phyloP scores from a whole-genome alignment of 371 early-diverging fungal genomes.

The Chytridium lagenaria region DNA sequence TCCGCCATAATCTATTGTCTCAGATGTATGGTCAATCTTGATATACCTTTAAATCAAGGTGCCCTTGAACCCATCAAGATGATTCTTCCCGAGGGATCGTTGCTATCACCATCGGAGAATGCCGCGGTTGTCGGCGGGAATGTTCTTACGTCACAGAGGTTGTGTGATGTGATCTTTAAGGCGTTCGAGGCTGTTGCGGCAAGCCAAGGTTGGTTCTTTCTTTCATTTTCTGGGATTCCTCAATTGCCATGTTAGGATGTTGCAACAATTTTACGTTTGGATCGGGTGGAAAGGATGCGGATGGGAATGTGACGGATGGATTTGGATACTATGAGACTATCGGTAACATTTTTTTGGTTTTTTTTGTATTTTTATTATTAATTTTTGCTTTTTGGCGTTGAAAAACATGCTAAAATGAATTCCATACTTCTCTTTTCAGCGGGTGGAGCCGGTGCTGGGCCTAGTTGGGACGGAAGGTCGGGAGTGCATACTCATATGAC shows the following conservation, averaged over 20 bases:
- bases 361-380: conserved; percentile 6
- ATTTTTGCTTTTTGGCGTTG: not conserved
- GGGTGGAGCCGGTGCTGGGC: conserved; percentile 83
- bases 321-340: conserved; percentile 98
- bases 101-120: conserved; percentile 78
- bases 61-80: conserved; percentile 86
- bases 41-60: conserved; percentile 96
- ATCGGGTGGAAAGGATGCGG: conserved; percentile 57
- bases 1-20: conserved; percentile 95
- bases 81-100: conserved; percentile 74
- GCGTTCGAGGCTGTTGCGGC: conserved; percentile 93
- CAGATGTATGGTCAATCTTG: conserved; percentile 83
- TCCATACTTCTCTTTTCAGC: conserved; percentile 25
- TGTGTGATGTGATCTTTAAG: conserved; percentile 89
- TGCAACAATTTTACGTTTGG: conserved; percentile 98
- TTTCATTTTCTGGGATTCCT: not conserved
- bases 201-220: conserved; percentile 68
- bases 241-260: conserved; percentile 66
- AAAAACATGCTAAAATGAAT: no score
- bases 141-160: conserved; percentile 91
- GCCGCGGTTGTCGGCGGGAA: conserved; percentile 98
- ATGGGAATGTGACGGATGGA: conserved; percentile 59
- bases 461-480: conserved; percentile 83
- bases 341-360: conserved; percentile 53
- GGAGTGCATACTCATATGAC: conserved; percentile 92